Evolutionary conservation across 345 rosid species (phyloP), one percentile per base, ranked within the genome.

Genomic region (Sapria himalayana): DNA sequence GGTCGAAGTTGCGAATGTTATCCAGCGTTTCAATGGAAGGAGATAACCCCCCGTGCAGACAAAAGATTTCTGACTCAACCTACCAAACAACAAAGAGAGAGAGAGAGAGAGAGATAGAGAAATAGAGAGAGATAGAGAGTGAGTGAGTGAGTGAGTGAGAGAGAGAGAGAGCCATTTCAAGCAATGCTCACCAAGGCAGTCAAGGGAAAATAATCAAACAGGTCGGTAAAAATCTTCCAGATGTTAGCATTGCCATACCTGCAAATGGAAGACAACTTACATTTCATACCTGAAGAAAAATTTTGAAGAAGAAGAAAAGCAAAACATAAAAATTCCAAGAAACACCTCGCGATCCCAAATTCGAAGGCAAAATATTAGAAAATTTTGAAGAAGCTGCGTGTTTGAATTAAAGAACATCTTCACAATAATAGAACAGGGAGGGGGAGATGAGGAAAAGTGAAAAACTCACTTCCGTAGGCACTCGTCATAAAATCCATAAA

Each of bases 401-500:
- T n/a, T n/a, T n/a, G n/a, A n/a, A n/a, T n/a, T n/a, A n/a, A n/a
- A n/a, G n/a, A n/a, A n/a, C n/a, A n/a, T n/a, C n/a, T n/a, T n/a
- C n/a, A n/a, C n/a, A n/a, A n/a, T n/a, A n/a, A n/a, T n/a, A n/a
- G n/a, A n/a, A n/a, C n/a, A n/a, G n/a, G n/a, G n/a, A n/a, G n/a
- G n/a, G n/a, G n/a, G 4, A 35, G 36, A 38, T 22, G 13, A 39
- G 44, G 43, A 16, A 25, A 14, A 41, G 44, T 40, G 45, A 49
- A 59, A 49, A 58, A 72, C 97, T 81, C 64, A 86, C 97, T 86
- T 86, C 64, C 97, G 62, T 46, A 86, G 74, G 65, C 98, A 86
- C 56, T 86, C 98, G 53, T 81, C 97, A 63, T 86, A 86, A 62
- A 86, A 86, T 25, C 97, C 97, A 78, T 86, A 81, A 54, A 86